Conservation (phyloP, 805 yeast species). For the Torulaspora gathmanii region DNA sequence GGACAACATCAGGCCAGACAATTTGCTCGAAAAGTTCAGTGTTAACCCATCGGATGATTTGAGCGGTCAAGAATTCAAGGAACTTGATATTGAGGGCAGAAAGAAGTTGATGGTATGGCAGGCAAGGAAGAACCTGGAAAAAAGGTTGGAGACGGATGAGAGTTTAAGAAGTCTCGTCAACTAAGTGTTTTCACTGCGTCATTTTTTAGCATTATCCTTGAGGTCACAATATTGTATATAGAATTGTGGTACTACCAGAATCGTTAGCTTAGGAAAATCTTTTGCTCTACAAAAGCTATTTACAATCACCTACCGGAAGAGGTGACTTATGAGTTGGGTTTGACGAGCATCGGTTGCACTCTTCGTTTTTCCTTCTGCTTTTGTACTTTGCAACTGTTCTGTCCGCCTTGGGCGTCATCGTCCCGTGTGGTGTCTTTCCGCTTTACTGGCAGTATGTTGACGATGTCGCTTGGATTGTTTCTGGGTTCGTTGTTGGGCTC, state of each 20-base stretch:
- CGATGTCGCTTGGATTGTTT: constrained; percentile 6
- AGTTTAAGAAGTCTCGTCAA: constrained; percentile 6
- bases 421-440: constrained; percentile 8
- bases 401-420: not conserved
- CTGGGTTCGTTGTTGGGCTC: not conserved
- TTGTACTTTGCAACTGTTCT: not conserved
- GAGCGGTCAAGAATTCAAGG: constrained; percentile 14
- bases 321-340: not conserved
- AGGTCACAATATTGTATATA: not conserved
- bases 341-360: constrained; percentile 22
- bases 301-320: no score
- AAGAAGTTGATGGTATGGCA: constrained; percentile 47
- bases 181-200: not conserved
- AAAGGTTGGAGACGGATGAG: constrained; percentile 12
- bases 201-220: not conserved
- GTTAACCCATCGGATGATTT: constrained; percentile 24
- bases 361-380: constrained; percentile 18
- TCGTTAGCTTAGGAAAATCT: not conserved
- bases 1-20: constrained; percentile 32
- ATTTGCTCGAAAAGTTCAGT: constrained; percentile 27
- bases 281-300: constrained; percentile 1
- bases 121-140: constrained; percentile 56
- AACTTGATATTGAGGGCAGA: constrained; percentile 27
- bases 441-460: constrained; percentile 25
- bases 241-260: not conserved